phyloP scores from a whole-genome alignment of 257 asterid genomes.

The Solanum gracilifrons region DNA sequence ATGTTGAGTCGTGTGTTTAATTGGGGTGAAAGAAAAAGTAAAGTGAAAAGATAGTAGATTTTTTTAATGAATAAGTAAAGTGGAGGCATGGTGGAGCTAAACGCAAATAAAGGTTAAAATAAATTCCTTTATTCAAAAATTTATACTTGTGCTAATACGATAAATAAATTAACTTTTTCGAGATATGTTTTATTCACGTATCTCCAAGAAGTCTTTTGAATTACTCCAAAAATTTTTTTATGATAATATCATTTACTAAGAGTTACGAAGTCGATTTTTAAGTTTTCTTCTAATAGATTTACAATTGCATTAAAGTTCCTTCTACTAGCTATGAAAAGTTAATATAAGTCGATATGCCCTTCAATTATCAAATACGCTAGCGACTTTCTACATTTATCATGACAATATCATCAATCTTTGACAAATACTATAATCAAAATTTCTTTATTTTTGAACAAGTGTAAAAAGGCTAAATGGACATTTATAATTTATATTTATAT shows the following conservation, averaged over 20 bases:
- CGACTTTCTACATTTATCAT: fast-evolving
- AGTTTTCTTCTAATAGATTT: too few species aligned
- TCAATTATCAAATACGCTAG: neutral
- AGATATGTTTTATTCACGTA: too few species aligned
- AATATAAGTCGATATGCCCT: neutral
- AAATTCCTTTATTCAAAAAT: too few species aligned
- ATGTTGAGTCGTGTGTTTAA: neutral
- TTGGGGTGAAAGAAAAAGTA: neutral
- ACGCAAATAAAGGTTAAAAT: too few species aligned
- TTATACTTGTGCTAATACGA: too few species aligned
- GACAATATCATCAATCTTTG: neutral
- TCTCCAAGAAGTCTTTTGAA: too few species aligned
- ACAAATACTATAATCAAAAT: too few species aligned
- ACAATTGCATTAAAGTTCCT: neutral
- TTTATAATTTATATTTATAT: too few species aligned
- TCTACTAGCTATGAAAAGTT: fast-evolving
- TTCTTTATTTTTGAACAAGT: fast-evolving
- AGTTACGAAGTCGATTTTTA: fast-evolving
- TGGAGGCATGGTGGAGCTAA: too few species aligned
- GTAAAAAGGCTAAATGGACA: neutral
- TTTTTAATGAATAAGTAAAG: neutral
- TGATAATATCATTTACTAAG: too few species aligned
- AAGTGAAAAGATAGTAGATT: neutral
- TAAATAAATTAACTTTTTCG: too few species aligned
- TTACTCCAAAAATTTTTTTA: too few species aligned